Evolutionary conservation across 139 green algal species (phyloP), one percentile per base, ranked within the genome.

Genomic region (Auxenochlorella pyrenoidosa): DNA sequence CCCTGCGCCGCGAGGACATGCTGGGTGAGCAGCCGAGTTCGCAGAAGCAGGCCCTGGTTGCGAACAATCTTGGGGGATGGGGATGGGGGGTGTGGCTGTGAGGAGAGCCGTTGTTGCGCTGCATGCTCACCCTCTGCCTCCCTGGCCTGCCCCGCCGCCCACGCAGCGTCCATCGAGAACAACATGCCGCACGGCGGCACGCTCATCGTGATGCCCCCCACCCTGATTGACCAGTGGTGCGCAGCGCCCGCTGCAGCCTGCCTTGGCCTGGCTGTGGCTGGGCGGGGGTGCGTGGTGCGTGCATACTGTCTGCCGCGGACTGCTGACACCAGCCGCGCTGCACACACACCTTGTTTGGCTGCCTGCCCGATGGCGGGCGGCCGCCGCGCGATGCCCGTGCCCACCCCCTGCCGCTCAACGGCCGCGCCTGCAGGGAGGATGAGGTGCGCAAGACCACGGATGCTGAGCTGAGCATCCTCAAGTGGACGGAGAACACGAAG

Each of bases 161-260:
- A 3, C 75, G 73, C 73, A 91, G 58, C 80, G 26, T 19, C 60
- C 19, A 19, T 76, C 13, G n/a, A 40, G 21, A 85, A 85, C 63
- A 91, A 91, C 80, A 89, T 89, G 88, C 88, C 88, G 3, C 81
- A 71, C 28, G 88, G 88, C 3, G 88, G 88, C 24, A 91, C 88
- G 5, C 88, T 91, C 10, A 70, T 91, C 5, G 59, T 91, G 1
- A 70, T 68, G 73, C 88, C 88, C 5, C 60, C 72, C 32, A 75
- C 82, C 34, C 51, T 90, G 21, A 47, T 90, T 3, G 59, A 79
- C 41, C 87, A 90, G 80, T 90, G 87, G 80, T 85, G 58, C 54
- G 79, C 41, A n/a, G 72, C 18, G 54, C 54, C 13, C 22, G 3
- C 54, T 63, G 12, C 2, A 24, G 16, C 10, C 54, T 63, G 54